phyloP scores from a whole-genome alignment of 345 rosid species.

The Moringa oleifera region DNA sequence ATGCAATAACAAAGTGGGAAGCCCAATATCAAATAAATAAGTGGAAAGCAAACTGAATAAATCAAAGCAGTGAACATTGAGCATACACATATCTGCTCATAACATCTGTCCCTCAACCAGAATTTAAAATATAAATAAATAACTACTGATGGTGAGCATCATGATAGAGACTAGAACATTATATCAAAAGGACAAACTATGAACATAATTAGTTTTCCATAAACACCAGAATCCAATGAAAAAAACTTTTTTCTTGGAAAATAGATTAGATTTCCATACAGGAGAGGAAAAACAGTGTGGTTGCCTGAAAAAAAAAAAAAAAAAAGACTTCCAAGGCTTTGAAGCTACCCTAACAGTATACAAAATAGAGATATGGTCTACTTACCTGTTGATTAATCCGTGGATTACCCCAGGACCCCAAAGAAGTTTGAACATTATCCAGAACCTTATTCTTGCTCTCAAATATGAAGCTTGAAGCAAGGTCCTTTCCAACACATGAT shows the following conservation, averaged over 20 bases:
- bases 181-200: no score
- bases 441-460: slow-evolving; percentile 52
- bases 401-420: slow-evolving; percentile 73
- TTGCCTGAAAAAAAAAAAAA: neutral
- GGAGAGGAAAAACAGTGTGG: neutral
- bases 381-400: slow-evolving; percentile 69
- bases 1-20: neutral
- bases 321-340: no score
- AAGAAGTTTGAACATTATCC: slow-evolving; percentile 55
- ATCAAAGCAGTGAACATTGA: neutral
- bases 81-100: neutral
- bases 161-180: no score
- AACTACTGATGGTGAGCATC: no score
- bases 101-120: neutral
- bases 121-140: no score
- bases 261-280: neutral
- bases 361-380: neutral
- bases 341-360: neutral
- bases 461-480: slow-evolving; percentile 42
- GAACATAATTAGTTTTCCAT: no score
- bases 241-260: neutral
- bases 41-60: neutral
- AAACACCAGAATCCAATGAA: neutral
- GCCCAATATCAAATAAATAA: neutral
- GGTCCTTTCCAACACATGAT: slow-evolving; percentile 40